Percentiles rank a stretch among this genome's conserved stretches.
Conservation (phyloP, 1,284 basidiomycete species). For the Moniliella sp. region DNA sequence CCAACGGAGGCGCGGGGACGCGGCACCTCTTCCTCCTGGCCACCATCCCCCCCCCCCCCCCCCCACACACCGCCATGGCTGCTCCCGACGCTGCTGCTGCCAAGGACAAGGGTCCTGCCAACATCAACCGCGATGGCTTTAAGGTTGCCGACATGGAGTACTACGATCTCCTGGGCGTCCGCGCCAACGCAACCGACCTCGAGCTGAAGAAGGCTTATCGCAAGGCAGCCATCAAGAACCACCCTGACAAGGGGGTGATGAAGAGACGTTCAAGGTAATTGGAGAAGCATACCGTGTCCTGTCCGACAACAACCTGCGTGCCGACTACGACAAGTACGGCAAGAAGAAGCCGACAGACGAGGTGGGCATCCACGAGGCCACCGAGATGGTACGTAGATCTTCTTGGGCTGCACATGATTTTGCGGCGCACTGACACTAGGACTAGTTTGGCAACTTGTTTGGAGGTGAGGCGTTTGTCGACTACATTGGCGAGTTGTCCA, state of each 20-base stretch:
- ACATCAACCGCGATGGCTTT: constrained; percentile 26
- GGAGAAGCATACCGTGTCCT: constrained; percentile 44
- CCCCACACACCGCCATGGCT: too few species aligned
- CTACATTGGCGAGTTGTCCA: constrained; percentile 32
- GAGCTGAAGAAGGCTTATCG: constrained; percentile 85
- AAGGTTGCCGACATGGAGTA: constrained; percentile 33
- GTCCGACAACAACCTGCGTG: constrained; percentile 50
- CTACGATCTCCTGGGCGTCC: constrained; percentile 32
- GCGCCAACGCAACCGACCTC: constrained; percentile 41
- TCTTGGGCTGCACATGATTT: background rate
- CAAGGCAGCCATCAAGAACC: constrained; percentile 75
- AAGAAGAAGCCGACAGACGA: constrained; percentile 41
- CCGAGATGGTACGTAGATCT: constrained; percentile 28
- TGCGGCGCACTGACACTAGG: background rate
- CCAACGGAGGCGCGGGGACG: too few species aligned
- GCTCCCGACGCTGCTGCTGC: too few species aligned
- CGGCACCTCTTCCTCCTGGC: too few species aligned
- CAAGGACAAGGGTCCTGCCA: too few species aligned
- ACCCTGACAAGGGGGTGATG: constrained; percentile 35
- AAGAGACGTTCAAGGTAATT: constrained; percentile 22
- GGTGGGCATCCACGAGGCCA: constrained; percentile 31
- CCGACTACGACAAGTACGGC: constrained; percentile 85
- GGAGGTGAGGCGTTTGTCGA: constrained; percentile 32
- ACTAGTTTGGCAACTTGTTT: constrained; percentile 30
- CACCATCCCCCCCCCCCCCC: too few species aligned